These are phyloP conservation scores for Jacaranda copaia DNA, from an alignment of 257 asterid species.

Conservation along the genomic window DNA sequence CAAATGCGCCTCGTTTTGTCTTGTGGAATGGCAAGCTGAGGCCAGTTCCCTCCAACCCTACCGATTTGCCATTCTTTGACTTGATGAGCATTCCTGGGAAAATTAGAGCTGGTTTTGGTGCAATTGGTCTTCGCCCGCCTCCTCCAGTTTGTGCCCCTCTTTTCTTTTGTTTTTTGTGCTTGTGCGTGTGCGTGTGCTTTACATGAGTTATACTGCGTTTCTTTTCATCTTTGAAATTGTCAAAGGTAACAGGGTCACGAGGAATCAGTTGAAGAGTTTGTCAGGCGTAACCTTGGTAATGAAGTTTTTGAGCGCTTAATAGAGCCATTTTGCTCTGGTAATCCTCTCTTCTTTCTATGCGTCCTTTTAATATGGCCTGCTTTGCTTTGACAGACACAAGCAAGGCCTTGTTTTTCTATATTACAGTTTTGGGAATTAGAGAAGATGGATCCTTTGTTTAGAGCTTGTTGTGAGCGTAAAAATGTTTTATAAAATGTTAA, in stretches of 20 bases:
- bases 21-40: conserved; percentile 91
- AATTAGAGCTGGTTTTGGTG: conserved; percentile 97
- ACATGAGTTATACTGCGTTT: conserved; percentile 13
- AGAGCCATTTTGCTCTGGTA: conserved; percentile 99
- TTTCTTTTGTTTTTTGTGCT: conserved; percentile 6
- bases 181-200: neutral
- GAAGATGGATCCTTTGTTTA: neutral
- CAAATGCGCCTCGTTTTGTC: conserved; percentile 91
- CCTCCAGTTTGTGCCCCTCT: conserved; percentile 79
- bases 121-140: conserved; percentile 87
- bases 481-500: neutral
- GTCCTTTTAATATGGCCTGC: conserved; percentile 12
- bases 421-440: neutral
- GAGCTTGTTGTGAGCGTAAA: conserved; percentile 12
- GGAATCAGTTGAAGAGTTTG: conserved; percentile 97
- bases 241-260: conserved; percentile 85
- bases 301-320: conserved; percentile 97
- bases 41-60: conserved; percentile 78
- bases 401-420: neutral
- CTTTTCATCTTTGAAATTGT: conserved; percentile 45
- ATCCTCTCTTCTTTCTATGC: conserved; percentile 1
- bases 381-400: conserved; percentile 8
- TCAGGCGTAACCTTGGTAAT: conserved; percentile 89
- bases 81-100: conserved; percentile 88
- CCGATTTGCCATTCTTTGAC: conserved; percentile 88